These are phyloP conservation scores for Phytophthora lateralis DNA, from an alignment of 352 stramenopile species.

Conservation along the genomic window DNA sequence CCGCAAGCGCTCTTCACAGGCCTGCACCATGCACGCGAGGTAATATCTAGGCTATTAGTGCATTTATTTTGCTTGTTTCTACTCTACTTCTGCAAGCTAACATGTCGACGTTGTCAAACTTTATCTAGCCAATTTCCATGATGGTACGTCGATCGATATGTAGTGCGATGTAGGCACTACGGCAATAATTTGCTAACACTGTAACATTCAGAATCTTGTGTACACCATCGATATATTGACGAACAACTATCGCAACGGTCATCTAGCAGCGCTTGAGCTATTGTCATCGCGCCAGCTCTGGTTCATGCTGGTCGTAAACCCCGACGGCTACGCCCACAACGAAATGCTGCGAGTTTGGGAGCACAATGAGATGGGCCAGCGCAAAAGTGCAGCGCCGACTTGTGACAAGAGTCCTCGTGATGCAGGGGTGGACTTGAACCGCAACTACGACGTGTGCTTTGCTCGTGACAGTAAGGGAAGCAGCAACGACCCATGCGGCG, in stretches of 20 bases:
- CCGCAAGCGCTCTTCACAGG: slow-evolving; percentile 81
- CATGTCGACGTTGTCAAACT: background rate
- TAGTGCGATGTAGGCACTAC: background rate
- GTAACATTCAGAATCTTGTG: slow-evolving; percentile 61
- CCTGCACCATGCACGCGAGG: slow-evolving; percentile 86
- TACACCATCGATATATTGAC: slow-evolving; percentile 85
- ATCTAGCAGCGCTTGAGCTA: slow-evolving; percentile 55
- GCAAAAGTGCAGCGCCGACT: slow-evolving; percentile 68
- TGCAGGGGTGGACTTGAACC: slow-evolving; percentile 79
- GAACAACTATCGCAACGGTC: slow-evolving; percentile 59
- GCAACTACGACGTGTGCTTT: slow-evolving; percentile 88
- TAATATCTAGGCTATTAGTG: slow-evolving; percentile 13
- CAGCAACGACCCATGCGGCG: slow-evolving; percentile 65
- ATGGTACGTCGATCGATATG: slow-evolving; percentile 53
- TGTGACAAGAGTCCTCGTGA: slow-evolving; percentile 41
- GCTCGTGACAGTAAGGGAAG: slow-evolving; percentile 62
- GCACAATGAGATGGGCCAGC: slow-evolving; percentile 49
- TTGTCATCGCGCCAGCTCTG: slow-evolving; percentile 76
- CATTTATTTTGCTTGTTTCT: slow-evolving; percentile 4
- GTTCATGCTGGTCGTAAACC: slow-evolving; percentile 87
- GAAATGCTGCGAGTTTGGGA: slow-evolving; percentile 66
- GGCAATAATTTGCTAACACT: background rate
- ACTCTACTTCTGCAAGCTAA: slow-evolving; percentile 1
- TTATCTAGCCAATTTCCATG: slow-evolving; percentile 79
- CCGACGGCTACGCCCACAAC: slow-evolving; percentile 83